Percentiles rank a stretch among this genome's conserved stretches.
phyloP scores from a whole-genome alignment of 305 asterid genomes.

The Stenogyne calaminthoides region DNA sequence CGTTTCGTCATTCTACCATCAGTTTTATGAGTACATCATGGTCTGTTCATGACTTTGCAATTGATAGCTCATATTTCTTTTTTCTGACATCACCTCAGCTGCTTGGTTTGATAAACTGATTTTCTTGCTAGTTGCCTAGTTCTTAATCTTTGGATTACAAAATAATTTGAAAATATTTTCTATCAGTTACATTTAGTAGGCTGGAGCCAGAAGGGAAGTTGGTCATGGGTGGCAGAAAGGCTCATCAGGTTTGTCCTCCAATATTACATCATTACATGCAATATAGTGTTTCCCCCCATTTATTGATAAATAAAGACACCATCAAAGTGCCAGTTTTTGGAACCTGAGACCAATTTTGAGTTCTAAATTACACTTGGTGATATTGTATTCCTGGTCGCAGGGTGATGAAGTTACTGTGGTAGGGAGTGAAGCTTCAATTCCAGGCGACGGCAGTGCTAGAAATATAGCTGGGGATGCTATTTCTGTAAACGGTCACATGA shows the following conservation, averaged over 20 bases:
- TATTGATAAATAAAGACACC: neutral
- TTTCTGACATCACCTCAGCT: conserved; percentile 14
- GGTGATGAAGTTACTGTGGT: conserved; percentile 54
- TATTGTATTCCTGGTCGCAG: conserved; percentile 41
- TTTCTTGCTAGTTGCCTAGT: conserved; percentile 16
- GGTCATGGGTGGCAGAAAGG: conserved; percentile 94
- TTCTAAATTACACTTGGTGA: neutral
- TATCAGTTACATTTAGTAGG: conserved; percentile 92
- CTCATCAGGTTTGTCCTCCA: conserved; percentile 66
- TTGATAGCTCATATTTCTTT: conserved; percentile 19
- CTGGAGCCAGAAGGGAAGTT: conserved; percentile 92
- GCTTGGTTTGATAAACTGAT: conserved; percentile 19
- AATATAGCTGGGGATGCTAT: conserved; percentile 39
- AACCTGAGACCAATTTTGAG: neutral
- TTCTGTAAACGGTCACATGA: conserved; percentile 34
- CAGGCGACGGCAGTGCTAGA: conserved; percentile 47
- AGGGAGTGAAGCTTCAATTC: conserved; percentile 37
- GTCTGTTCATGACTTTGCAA: neutral
- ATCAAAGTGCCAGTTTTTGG: neutral
- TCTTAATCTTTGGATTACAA: conserved; percentile 34
- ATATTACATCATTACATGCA: conserved; percentile 26
- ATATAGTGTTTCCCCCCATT: neutral
- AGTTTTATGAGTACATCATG: conserved; percentile 13
- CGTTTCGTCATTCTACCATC: neutral
- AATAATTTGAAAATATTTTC: conserved; percentile 33